A percentile compares a stretch with the other conserved stretches of the same genome.
Conservation (phyloP, 2,329 filamentous ascomycete species). For the Aureobasidium sp. region DNA sequence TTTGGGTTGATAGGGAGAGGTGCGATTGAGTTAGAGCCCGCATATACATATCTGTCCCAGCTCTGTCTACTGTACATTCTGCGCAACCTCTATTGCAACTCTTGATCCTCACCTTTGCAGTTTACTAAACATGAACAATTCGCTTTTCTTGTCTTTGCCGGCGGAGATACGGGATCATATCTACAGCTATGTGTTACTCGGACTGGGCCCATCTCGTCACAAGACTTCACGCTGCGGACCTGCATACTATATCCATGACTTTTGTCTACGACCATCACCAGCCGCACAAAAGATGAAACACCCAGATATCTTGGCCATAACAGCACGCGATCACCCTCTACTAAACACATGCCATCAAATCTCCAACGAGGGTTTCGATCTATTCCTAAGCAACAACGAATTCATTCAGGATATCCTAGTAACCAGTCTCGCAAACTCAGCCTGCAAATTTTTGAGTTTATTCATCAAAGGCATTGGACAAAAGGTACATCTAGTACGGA, state of each 20-base stretch:
- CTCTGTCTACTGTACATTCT: background rate
- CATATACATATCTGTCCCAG: no score
- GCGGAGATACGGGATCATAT: conserved; percentile 6
- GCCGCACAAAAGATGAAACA: background rate
- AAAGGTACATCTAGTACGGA: background rate
- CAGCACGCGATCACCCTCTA: conserved; percentile 3
- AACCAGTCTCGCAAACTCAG: background rate
- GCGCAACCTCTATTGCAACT: background rate
- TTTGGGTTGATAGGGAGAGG: background rate
- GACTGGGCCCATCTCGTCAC: background rate
- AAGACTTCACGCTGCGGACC: background rate
- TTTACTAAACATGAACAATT: background rate
- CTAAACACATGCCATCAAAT: conserved; percentile 4
- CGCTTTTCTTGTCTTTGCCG: background rate
- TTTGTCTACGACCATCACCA: background rate
- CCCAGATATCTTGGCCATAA: background rate
- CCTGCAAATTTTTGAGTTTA: conserved; percentile 2
- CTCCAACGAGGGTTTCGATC: background rate
- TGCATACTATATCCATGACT: conserved; percentile 7
- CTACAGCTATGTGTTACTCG: conserved; percentile 4
- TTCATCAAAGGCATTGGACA: conserved; percentile 9
- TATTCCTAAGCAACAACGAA: conserved; percentile 1
- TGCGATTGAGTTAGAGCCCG: background rate
- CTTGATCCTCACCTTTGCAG: background rate
- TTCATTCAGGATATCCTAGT: conserved; percentile 8